These are phyloP conservation scores for Lipomyces spencermartinsiae DNA, from an alignment of 805 yeast species.

Conservation along the genomic window DNA sequence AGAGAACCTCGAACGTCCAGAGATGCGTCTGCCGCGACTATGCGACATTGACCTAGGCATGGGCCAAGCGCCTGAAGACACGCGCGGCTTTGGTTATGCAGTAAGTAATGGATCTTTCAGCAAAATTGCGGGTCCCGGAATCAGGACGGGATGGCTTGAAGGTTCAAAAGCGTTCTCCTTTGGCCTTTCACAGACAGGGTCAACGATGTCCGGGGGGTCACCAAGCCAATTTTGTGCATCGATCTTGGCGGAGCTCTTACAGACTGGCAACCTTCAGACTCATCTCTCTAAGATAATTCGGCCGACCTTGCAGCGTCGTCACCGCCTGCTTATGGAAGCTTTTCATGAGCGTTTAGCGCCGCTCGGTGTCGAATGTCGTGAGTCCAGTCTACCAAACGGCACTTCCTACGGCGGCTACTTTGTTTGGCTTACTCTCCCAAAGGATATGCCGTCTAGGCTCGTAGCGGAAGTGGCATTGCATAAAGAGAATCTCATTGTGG, in stretches of 20 bases:
- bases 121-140: background rate
- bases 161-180: background rate
- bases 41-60: no score
- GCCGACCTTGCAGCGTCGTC: background rate
- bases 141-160: background rate
- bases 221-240: background rate
- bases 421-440: background rate
- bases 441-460: background rate
- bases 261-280: background rate
- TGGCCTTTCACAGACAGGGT: background rate
- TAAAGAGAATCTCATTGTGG: background rate
- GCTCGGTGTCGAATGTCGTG: background rate
- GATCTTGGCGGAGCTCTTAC: background rate
- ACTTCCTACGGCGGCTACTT: background rate
- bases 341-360: background rate
- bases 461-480: background rate
- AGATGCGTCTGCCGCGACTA: no score
- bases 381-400: background rate
- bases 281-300: background rate
- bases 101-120: background rate
- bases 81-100: background rate
- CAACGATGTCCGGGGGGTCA: background rate
- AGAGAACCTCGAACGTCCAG: no score
- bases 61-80: no score
- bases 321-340: background rate